phyloP scores from a whole-genome alignment of 2,329 filamentous ascomycete genomes.

The Aspergillus ustus region DNA sequence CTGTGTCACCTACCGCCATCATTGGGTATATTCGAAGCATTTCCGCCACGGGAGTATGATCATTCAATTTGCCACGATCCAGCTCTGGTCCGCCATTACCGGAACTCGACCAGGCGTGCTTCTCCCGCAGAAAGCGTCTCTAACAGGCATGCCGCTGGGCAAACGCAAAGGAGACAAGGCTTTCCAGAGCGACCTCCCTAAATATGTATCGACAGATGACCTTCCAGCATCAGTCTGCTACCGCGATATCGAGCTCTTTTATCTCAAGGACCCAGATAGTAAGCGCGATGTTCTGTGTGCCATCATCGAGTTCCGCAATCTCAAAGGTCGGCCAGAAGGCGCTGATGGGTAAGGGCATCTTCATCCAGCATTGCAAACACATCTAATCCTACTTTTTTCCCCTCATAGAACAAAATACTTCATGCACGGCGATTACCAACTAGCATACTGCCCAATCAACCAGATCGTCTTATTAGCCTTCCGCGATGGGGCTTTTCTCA shows the following conservation, averaged over 20 bases:
- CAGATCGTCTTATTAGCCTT: constrained; percentile 33
- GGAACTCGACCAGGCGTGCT: too few relatives aligned
- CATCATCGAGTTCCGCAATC: constrained; percentile 33
- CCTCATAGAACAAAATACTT: constrained; percentile 34
- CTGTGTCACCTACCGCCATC: constrained; percentile 27
- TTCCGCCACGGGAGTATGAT: constrained; percentile 19
- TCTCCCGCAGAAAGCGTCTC: too few relatives aligned
- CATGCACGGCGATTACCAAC: constrained; percentile 33
- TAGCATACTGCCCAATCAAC: constrained; percentile 32
- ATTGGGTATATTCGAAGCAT: constrained; percentile 31
- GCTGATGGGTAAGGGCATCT: constrained; percentile 29
- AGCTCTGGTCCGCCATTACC: too few relatives aligned
- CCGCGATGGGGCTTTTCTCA: constrained; percentile 29
- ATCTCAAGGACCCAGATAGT: constrained; percentile 26
- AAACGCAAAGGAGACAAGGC: constrained; percentile 21
- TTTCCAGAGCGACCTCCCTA: constrained; percentile 30
- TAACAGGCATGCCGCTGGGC: not conserved
- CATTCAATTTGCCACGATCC: too few relatives aligned
- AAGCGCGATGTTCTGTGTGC: constrained; percentile 32
- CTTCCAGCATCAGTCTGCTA: constrained; percentile 32
- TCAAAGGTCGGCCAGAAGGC: constrained; percentile 32
- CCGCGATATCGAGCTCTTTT: constrained; percentile 32
- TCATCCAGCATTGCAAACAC: not conserved
- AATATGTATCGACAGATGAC: constrained; percentile 25
- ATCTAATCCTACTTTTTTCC: constrained; percentile 4